Evolutionary conservation across 371 early-diverging fungal species (phyloP).

Genomic region (Mucor irregularis): DNA sequence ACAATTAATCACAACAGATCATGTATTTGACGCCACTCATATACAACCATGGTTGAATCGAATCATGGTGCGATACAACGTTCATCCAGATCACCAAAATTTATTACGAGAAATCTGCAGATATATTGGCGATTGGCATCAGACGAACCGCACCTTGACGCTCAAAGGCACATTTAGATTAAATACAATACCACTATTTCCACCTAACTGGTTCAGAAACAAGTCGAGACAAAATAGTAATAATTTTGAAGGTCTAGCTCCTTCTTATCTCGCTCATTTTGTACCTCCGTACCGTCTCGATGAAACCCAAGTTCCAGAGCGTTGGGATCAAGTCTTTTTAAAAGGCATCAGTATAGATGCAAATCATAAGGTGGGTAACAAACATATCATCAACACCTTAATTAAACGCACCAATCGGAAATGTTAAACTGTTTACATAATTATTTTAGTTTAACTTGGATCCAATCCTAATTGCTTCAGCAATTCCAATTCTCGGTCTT

Average conservation of each 20-base stretch:
- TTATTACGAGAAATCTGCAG: constrained; percentile 35
- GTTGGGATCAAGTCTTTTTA: constrained; percentile 47
- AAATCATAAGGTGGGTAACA: constrained; percentile 26
- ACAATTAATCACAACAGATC: constrained; percentile 4
- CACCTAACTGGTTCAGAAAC: constrained; percentile 43
- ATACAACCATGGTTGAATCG: constrained; percentile 38
- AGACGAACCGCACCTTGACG: constrained; percentile 35
- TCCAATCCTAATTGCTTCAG: constrained; percentile 26
- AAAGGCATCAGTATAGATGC: constrained; percentile 44
- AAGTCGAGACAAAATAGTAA: constrained; percentile 28
- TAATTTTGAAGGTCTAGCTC: constrained; percentile 33
- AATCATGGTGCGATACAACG: constrained; percentile 27
- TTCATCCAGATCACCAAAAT: constrained; percentile 36
- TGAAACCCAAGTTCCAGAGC: constrained; percentile 30
- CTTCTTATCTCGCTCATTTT: constrained; percentile 44
- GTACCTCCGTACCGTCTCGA: constrained; percentile 40
- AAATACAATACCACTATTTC: constrained; percentile 38
- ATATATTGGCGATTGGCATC: constrained; percentile 37
- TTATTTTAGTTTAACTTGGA: constrained; percentile 29
- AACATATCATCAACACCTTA: neutral
- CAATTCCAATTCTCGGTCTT: constrained; percentile 33
- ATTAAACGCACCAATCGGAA: too few relatives aligned
- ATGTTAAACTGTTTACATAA: neutral
- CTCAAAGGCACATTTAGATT: constrained; percentile 29
- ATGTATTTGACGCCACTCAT: constrained; percentile 14